phyloP scores from a whole-genome alignment of 192 early-diverging fungal species.

The Rhizophagus sp. region DNA sequence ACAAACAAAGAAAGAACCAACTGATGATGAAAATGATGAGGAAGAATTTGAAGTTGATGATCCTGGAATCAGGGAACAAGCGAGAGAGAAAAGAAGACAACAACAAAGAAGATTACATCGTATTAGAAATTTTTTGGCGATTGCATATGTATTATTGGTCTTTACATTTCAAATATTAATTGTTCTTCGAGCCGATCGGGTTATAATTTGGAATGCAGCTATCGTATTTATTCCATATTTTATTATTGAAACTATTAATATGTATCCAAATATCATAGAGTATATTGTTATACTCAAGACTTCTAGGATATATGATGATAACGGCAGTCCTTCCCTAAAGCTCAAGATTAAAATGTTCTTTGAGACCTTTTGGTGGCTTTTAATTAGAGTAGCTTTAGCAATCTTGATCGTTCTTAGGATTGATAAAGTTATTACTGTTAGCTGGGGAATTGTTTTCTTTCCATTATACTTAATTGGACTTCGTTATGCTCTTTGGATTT shows the following conservation, averaged over 20 bases:
- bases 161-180: constrained; percentile 81
- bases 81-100: constrained; percentile 46
- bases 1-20: constrained; percentile 34
- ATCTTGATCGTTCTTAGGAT: constrained; percentile 70
- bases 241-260: constrained; percentile 70
- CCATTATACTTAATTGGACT: constrained; percentile 66
- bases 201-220: constrained; percentile 59
- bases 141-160: constrained; percentile 56
- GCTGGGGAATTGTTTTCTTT: constrained; percentile 69
- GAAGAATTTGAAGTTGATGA: constrained; percentile 49
- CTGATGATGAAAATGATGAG: constrained; percentile 46
- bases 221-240: constrained; percentile 84
- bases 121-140: constrained; percentile 23
- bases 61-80: constrained; percentile 37
- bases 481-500: constrained; percentile 55
- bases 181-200: constrained; percentile 68
- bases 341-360: constrained; percentile 35
- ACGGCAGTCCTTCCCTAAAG: constrained; percentile 20
- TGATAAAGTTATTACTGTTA: constrained; percentile 52
- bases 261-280: constrained; percentile 51
- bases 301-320: constrained; percentile 27
- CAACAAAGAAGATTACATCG: constrained; percentile 31
- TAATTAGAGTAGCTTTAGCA: constrained; percentile 64
- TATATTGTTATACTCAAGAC: constrained; percentile 35
- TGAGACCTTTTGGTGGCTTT: constrained; percentile 65